Evolutionary conservation across 345 rosid species (phyloP).

Genomic region (Trapa bicornis): DNA sequence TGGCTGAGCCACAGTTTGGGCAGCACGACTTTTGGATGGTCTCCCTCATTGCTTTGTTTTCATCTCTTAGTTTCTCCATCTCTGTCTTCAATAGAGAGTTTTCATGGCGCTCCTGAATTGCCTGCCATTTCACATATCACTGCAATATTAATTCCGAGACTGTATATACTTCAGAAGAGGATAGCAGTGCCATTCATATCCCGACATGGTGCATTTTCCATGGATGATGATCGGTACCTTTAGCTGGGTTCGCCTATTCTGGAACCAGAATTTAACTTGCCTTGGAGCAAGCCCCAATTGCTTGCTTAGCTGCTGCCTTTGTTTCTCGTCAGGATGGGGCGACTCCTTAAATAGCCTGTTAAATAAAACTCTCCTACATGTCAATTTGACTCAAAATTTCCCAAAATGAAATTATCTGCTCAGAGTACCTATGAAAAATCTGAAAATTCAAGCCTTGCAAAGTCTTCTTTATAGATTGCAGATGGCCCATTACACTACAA

Average conservation of each 20-base stretch:
- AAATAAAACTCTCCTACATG: too few relatives aligned
- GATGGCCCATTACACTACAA: too few relatives aligned
- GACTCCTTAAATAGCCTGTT: slow-evolving; percentile 87
- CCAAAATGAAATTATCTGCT: too few relatives aligned
- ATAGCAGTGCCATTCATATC: background rate
- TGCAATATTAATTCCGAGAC: too few relatives aligned
- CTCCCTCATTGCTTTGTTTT: slow-evolving; percentile 80
- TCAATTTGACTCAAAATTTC: too few relatives aligned
- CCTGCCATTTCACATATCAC: slow-evolving; percentile 25
- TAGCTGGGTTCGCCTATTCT: slow-evolving; percentile 93
- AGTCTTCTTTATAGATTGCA: too few relatives aligned
- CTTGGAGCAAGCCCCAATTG: slow-evolving; percentile 90
- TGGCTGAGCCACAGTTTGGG: slow-evolving; percentile 65
- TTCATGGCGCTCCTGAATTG: slow-evolving; percentile 95
- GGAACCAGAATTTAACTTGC: slow-evolving; percentile 99
- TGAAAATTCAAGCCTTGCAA: too few relatives aligned
- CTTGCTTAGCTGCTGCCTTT: slow-evolving; percentile 87
- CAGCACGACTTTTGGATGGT: slow-evolving; percentile 63
- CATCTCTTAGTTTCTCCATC: slow-evolving; percentile 76
- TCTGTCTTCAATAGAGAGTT: slow-evolving; percentile 71
- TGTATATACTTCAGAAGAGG: background rate
- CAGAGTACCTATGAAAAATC: too few relatives aligned
- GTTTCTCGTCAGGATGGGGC: slow-evolving; percentile 98
- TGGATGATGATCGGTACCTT: slow-evolving; percentile 45
- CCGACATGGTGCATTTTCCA: background rate